Percentiles rank a stretch among this genome's conserved stretches.
Evolutionary conservation across 164 flowering plant species (phyloP).

Genomic region (Piper betle): DNA sequence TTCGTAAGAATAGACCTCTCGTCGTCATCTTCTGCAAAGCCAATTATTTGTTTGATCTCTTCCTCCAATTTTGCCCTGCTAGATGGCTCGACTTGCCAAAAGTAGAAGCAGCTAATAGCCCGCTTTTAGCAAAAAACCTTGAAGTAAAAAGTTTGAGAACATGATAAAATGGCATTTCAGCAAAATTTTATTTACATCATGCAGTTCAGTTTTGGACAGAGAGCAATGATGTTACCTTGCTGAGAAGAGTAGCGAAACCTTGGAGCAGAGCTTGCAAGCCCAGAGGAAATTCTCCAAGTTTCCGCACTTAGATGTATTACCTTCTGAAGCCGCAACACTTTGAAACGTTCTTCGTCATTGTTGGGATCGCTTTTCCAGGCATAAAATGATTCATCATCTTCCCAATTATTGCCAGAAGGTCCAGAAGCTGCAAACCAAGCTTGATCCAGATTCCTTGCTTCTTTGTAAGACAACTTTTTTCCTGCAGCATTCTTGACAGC

Average conservation of each 20-base stretch:
- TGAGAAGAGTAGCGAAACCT: constrained; percentile 68
- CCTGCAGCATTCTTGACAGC: constrained; percentile 86
- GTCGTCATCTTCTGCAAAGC: neutral
- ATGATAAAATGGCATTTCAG: neutral
- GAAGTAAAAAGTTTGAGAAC: neutral
- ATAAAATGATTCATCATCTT: constrained; percentile 66
- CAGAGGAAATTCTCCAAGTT: constrained; percentile 43
- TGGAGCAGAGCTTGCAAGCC: constrained; percentile 82
- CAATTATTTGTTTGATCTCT: constrained; percentile 15
- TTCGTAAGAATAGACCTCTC: neutral
- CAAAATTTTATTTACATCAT: neutral
- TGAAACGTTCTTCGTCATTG: constrained; percentile 58
- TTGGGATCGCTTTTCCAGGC: constrained; percentile 60
- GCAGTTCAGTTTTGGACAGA: neutral
- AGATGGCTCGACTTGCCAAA: constrained; percentile 24
- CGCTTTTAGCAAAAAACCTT: neutral
- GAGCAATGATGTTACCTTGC: constrained; percentile 42
- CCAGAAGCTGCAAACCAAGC: constrained; percentile 58
- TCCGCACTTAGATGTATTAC: constrained; percentile 53
- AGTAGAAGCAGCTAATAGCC: neutral
- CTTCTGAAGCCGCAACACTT: constrained; percentile 68
- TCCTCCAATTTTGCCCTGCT: constrained; percentile 14
- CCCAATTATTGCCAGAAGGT: constrained; percentile 43
- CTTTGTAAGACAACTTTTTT: constrained; percentile 42
- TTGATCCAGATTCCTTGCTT: constrained; percentile 53